Base-by-base conservation (phyloP, 176 grass and related monocot species). In the Phragmites australis region DNA sequence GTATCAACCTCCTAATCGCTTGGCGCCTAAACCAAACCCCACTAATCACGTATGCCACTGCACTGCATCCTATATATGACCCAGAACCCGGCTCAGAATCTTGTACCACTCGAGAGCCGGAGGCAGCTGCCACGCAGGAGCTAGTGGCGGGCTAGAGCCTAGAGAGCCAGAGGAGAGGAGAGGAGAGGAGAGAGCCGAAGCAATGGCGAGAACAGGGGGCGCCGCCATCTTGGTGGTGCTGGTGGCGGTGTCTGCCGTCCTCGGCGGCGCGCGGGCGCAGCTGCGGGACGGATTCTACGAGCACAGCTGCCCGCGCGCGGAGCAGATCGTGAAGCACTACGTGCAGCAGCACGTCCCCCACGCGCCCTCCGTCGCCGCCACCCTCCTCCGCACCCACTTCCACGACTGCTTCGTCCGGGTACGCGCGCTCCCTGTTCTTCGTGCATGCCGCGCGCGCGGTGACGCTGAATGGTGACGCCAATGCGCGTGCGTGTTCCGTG, bases 341-440 rank as follows among this genome's bases (percentile, higher is more conserved):
- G 88, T 91, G 6, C 48, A 30, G 79, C 46, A 62, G 62, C 96
- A 99, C 79, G 22, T 95, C 60, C 83, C 96, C 0, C 81, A 46
- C 79, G 92, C 84, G 74, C 96, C 96, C 6, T 61, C 66, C 46
- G 26, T 99, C 65, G 92, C 96, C 70, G 79, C 96, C 78, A 78
- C 96, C 60, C 86, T 98, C 27, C 67, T 98, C 78, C 85, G 96
- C 73, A 93, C 91, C 75, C 90, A 97, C 80, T 97, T 97, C 94
- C 94, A 97, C 87, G 94, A 97, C 71, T 97, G 94, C 74, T 97
- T 97, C 70, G 94, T 97, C 69, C 88, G 91, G 85, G 92, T 94
- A 87, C 1, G 29, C 15, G 31, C 26, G 7, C 6, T 26, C 50
- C 26, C 29, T 40, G 15, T 23, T 31, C 56, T 15, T 25, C 15